phyloP scores from a whole-genome alignment of 495 filamentous ascomycete species.

The Terfezia boudieri region DNA sequence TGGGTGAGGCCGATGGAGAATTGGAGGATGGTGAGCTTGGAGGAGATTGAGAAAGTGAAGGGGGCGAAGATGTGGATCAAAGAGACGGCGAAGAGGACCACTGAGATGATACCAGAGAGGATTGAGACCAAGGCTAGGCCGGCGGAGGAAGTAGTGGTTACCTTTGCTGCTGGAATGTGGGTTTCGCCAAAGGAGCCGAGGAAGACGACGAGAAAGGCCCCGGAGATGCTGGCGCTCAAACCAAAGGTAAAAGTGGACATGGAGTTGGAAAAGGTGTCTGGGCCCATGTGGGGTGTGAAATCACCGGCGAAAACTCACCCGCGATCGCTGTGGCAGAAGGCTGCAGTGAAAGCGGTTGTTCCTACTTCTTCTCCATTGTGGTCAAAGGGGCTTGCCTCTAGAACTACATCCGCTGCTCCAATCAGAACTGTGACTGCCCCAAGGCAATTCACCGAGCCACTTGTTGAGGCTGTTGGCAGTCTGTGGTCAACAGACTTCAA shows the following conservation, averaged over 20 bases:
- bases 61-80: conserved; percentile 4
- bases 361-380: conserved; percentile 6
- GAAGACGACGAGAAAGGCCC: too few relatives aligned
- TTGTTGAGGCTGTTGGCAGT: conserved; percentile 4
- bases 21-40: too few relatives aligned
- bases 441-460: conserved; percentile 4
- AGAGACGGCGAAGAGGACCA: conserved; percentile 7
- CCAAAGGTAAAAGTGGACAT: too few relatives aligned
- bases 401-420: conserved; percentile 12
- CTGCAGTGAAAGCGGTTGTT: neutral
- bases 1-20: too few relatives aligned
- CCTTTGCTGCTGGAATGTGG: too few relatives aligned
- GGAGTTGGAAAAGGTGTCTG: conserved; percentile 1
- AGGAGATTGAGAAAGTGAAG: too few relatives aligned
- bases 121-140: conserved; percentile 6
- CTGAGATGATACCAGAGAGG: conserved; percentile 6
- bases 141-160: conserved; percentile 5
- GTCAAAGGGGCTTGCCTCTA: conserved; percentile 7
- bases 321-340: neutral
- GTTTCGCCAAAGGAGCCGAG: too few relatives aligned
- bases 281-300: conserved; percentile 8
- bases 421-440: conserved; percentile 2
- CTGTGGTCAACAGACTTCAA: conserved; percentile 8
- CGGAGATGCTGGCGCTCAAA: too few relatives aligned
- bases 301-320: neutral